Conservation (phyloP, 306 rosid genomes). For the Rosa lucieae region DNA sequence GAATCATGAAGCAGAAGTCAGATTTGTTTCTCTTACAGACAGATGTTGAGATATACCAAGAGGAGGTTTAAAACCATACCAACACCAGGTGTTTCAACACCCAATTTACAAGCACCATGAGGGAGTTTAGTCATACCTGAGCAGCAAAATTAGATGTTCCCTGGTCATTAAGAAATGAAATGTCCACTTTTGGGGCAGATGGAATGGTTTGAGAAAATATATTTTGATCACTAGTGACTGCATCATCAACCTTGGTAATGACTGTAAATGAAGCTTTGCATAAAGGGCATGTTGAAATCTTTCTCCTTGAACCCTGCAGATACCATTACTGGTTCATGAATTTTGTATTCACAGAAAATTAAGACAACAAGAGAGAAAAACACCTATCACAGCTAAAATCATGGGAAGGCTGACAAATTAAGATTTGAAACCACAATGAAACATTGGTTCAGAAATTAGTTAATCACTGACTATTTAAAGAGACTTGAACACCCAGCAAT, state of each 20-base stretch:
- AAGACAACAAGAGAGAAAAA: background rate
- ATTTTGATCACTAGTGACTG: slow-evolving; percentile 65
- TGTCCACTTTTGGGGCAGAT: slow-evolving; percentile 43
- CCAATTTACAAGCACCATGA: background rate
- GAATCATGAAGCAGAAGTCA: background rate
- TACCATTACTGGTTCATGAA: slow-evolving; percentile 33
- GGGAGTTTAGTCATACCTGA: slow-evolving; percentile 50
- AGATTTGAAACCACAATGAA: background rate
- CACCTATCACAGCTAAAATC: background rate
- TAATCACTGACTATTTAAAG: background rate
- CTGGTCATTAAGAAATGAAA: slow-evolving; percentile 36
- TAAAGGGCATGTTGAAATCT: slow-evolving; percentile 71
- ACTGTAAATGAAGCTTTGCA: slow-evolving; percentile 69
- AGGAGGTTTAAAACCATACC: background rate
- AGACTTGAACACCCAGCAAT: background rate
- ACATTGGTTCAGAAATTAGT: background rate
- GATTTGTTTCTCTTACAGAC: background rate
- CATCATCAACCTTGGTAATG: slow-evolving; percentile 71
- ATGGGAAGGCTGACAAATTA: background rate
- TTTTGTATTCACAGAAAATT: background rate
- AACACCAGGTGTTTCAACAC: background rate
- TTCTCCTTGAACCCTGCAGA: slow-evolving; percentile 56
- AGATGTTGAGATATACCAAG: background rate
- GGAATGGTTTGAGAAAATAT: slow-evolving; percentile 88
- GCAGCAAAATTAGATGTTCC: slow-evolving; percentile 35